Base-by-base conservation (phyloP, 2,329 filamentous ascomycete species). In the Claviceps fusiformis region DNA sequence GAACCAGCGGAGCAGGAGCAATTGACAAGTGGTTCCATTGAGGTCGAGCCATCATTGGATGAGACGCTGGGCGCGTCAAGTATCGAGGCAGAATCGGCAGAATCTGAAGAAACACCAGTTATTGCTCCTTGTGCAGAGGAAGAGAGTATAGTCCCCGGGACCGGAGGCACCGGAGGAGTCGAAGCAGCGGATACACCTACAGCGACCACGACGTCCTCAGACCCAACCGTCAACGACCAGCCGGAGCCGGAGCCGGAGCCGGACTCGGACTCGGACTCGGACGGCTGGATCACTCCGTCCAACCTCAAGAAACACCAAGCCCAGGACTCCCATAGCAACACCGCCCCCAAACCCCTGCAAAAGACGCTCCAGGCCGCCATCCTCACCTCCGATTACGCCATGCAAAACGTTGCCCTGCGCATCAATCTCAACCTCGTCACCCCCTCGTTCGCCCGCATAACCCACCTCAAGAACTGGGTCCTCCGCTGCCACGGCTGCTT, bases 401-500 rank as follows among this genome's bases (percentile, higher is more conserved):
- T 98, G 89, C 92, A 97, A 73, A 97, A 97, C 68, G 90, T 97
- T 8, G 81, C 93, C 2, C 79, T 98, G 5, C 89, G 95, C 62
- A 95, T 97, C 75, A 95, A 96, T 72, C 81, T 98, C 54, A 89
- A 93, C 67, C 81, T 96, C 11, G 79, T 96, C 56, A 90, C 91
- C 0, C 80, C 88, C 0, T 79, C 82, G 17, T 76, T 97, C 58
- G 80, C 87, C 59, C 83, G 90, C 63, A 89, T 98, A 67, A 86
- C 83, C 43, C 83, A 87, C 57, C 79, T 97, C 60, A 92, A 90
- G 69, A 92, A 87, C 13, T 95, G 89, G 78, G 83, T 96, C 4
- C 79, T 95, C 55, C 85, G 93, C 47, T 98, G 93, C 75, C 92
- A 98, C 72, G 90, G 85, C 56, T 95, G 91, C 76, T 98, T 97